Base-by-base conservation (phyloP, 2,329 filamentous ascomycete species). In the Calcarisporium arbuscula region DNA sequence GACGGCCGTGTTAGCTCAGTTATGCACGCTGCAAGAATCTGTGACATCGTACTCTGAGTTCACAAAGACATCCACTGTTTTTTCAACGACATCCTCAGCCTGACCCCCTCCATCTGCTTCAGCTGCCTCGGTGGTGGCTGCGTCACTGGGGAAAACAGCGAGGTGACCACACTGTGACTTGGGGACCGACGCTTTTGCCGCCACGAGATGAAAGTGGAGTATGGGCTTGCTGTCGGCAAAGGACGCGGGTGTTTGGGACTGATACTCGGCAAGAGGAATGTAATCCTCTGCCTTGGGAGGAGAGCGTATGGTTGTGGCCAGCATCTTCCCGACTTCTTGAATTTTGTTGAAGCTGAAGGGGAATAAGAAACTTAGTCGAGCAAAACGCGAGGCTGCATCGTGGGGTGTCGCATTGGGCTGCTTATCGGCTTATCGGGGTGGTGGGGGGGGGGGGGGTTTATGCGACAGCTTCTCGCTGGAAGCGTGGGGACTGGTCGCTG, bases 211-310 rank as follows among this genome's bases (percentile, higher is more conserved):
- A 46, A 73, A 74, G 58, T 89, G 76, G 4, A 89, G 70, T 28
- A 89, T 71, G 2, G 84, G 77, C 51, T 82, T 85, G 19, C 74
- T 76, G 47, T 71, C 74, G 48, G 80, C 81, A 61, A 89, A 90
- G 27, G 74, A 81, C 38, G 69, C 67, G 1, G 85, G 85, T 2
- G 85, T 90, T 50, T 80, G 77, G 34, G 77, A 67, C 55, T 86
- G 75, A 53, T 87, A 83, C 41, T 85, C 78, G 38, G 70, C 64
- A 29, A 89, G 69, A 5, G 74, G 64, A 21, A 71, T 77, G 58
- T 78, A 89, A 52, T 79, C 73, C 22, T 65, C 65, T 11, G 67
- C 50, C 12, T 68, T 61, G 5, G 81, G 82, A 19, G 76, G 64
- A 4, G 61, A 61, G 31, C 68, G 68, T 29, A 85, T 73, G 2